A percentile compares a stretch with the other conserved stretches of the same genome.
Conservation (phyloP, 257 asterid genomes). For the Solanum pinnatisectum region DNA sequence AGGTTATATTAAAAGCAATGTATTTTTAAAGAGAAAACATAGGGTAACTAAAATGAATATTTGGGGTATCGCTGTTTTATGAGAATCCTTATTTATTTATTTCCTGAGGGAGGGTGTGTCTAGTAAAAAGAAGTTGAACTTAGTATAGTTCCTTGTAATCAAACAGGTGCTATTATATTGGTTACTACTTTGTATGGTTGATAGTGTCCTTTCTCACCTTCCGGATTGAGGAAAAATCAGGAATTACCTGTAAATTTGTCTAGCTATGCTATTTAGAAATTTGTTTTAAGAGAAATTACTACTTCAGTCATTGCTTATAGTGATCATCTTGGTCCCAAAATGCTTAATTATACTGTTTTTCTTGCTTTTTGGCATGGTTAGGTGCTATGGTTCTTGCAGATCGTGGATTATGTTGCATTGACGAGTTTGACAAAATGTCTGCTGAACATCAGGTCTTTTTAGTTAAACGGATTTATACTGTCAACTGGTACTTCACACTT, state of each 20-base stretch:
- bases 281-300: background rate
- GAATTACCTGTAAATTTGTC: background rate
- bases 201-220: background rate
- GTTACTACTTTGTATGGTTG: background rate
- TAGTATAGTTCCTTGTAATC: background rate
- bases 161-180: background rate
- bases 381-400: conserved; percentile 99
- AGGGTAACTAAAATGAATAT: background rate
- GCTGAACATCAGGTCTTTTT: conserved; percentile 85
- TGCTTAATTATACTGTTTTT: background rate
- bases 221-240: background rate
- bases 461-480: background rate
- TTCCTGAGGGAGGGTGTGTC: background rate
- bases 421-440: conserved; percentile 96
- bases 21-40: background rate
- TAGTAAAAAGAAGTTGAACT: background rate
- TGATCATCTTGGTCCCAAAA: background rate
- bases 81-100: background rate
- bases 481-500: conserved; percentile 8
- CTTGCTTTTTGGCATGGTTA: conserved; percentile 12
- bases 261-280: background rate
- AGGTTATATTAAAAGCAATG: background rate
- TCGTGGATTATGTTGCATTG: conserved; percentile 94
- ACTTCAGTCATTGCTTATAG: background rate
- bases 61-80: background rate